Evolutionary conservation across 768 basidiomycete species (phyloP).

Genomic region (Trametes villosa): DNA sequence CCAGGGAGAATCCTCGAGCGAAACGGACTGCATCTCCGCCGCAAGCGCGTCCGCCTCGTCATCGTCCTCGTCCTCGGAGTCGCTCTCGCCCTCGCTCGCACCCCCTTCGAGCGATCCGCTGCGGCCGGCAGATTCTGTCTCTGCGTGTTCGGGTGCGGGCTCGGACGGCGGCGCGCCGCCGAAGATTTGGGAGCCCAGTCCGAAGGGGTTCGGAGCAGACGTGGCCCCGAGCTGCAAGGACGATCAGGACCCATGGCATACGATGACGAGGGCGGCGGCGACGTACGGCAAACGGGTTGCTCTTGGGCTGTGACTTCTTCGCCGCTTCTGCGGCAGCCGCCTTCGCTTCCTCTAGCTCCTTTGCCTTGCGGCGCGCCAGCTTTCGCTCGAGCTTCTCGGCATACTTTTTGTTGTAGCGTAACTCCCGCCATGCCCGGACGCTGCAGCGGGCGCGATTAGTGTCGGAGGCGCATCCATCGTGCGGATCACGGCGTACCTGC

Average conservation of each 20-base stretch:
- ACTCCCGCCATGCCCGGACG: constrained; percentile 79
- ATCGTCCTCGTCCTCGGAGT: constrained; percentile 28
- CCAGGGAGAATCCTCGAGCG: constrained; percentile 70
- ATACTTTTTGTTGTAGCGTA: constrained; percentile 74
- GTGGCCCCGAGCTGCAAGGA: constrained; percentile 29
- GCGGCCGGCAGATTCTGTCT: constrained; percentile 15
- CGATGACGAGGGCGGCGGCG: background rate
- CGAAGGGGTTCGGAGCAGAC: constrained; percentile 44
- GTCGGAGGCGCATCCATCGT: background rate
- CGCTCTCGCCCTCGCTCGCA: constrained; percentile 31
- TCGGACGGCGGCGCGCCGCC: constrained; percentile 35
- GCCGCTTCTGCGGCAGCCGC: constrained; percentile 37
- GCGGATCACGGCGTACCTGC: constrained; percentile 54
- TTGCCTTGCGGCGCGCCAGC: constrained; percentile 44
- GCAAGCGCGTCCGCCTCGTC: constrained; percentile 48
- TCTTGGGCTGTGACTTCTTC: constrained; percentile 37
- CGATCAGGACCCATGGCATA: background rate
- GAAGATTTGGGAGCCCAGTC: constrained; percentile 72
- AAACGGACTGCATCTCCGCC: constrained; percentile 59
- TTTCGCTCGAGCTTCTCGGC: constrained; percentile 73
- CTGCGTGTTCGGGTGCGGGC: constrained; percentile 2
- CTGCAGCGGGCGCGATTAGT: constrained; percentile 44
- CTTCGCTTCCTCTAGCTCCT: constrained; percentile 43
- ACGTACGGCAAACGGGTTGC: constrained; percentile 73
- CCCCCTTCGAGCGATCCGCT: constrained; percentile 36